phyloP scores from a whole-genome alignment of 2,329 filamentous ascomycete genomes.

The Fonsecaea nubica region DNA sequence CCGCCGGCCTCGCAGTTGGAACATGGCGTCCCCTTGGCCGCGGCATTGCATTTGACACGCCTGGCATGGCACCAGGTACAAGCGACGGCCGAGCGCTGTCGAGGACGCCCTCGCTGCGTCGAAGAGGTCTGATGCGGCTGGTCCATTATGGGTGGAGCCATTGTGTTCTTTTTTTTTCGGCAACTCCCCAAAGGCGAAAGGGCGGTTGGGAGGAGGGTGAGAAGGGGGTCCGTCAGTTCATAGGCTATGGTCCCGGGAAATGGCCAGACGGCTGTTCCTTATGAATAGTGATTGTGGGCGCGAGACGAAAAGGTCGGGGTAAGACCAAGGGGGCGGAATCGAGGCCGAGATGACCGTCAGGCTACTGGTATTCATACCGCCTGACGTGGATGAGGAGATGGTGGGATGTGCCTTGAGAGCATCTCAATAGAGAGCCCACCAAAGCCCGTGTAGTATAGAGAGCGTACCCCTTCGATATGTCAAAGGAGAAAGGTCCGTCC shows the following conservation, averaged over 20 bases:
- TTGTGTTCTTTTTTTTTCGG: neutral
- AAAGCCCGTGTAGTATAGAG: too few species aligned
- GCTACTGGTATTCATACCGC: neutral
- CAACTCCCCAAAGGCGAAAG: neutral
- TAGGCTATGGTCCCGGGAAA: constrained; percentile 33
- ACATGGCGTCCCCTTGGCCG: constrained; percentile 37
- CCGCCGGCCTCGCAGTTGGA: constrained; percentile 38
- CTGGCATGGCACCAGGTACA: constrained; percentile 41
- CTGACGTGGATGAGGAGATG: neutral
- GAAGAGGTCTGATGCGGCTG: constrained; percentile 30
- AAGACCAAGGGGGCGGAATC: neutral
- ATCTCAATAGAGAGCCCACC: neutral
- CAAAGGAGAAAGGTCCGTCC: neutral
- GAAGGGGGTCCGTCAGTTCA: constrained; percentile 10
- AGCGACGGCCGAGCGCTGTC: constrained; percentile 36
- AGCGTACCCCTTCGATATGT: neutral
- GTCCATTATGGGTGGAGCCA: constrained; percentile 29
- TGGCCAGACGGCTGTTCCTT: constrained; percentile 13
- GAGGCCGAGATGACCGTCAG: neutral
- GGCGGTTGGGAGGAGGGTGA: constrained; percentile 1
- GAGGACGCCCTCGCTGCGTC: constrained; percentile 32
- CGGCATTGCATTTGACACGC: constrained; percentile 42
- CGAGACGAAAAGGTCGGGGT: constrained; percentile 23
- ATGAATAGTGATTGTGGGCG: constrained; percentile 24
- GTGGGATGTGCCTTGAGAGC: neutral